A percentile compares a stretch with the other conserved stretches of the same genome.
These are phyloP conservation scores for Delonix regia DNA, from an alignment of 306 rosid genomes.

Conservation along the genomic window DNA sequence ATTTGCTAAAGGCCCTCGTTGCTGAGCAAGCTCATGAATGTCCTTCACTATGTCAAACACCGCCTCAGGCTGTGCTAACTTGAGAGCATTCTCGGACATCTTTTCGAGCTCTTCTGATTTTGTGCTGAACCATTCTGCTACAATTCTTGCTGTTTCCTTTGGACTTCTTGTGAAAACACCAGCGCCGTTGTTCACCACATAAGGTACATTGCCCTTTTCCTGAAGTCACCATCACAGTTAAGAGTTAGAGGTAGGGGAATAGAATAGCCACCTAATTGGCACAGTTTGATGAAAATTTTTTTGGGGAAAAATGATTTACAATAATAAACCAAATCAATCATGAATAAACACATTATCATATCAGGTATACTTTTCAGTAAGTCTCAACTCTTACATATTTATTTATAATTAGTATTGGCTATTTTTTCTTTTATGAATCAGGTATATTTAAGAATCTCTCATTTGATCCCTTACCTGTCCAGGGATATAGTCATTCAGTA, in stretches of 20 bases:
- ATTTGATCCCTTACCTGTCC: conserved; percentile 72
- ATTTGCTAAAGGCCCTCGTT: conserved; percentile 66
- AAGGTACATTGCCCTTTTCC: conserved; percentile 99
- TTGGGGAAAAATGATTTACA: not conserved
- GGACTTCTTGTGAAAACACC: conserved; percentile 96
- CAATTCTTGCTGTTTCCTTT: conserved; percentile 78
- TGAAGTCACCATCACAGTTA: conserved; percentile 35
- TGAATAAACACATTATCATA: not conserved
- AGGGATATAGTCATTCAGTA: conserved; percentile 93
- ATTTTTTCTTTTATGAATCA: not conserved
- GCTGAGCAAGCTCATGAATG: conserved; percentile 79
- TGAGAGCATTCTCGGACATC: conserved; percentile 83
- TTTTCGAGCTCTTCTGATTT: conserved; percentile 63
- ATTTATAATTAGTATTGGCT: not conserved
- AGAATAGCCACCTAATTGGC: not conserved
- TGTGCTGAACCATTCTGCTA: conserved; percentile 86
- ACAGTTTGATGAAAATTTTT: not conserved
- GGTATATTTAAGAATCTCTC: not conserved
- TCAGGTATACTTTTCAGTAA: no score
- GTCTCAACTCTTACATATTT: no score
- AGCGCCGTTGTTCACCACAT: conserved; percentile 92
- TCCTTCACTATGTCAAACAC: conserved; percentile 91
- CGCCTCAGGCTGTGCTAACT: conserved; percentile 91
- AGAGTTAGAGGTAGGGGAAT: not conserved
- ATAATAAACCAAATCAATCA: no score